These are phyloP conservation scores for Monosporascus sp. DNA, from an alignment of 2,329 filamentous ascomycete genomes.

Conservation along the genomic window DNA sequence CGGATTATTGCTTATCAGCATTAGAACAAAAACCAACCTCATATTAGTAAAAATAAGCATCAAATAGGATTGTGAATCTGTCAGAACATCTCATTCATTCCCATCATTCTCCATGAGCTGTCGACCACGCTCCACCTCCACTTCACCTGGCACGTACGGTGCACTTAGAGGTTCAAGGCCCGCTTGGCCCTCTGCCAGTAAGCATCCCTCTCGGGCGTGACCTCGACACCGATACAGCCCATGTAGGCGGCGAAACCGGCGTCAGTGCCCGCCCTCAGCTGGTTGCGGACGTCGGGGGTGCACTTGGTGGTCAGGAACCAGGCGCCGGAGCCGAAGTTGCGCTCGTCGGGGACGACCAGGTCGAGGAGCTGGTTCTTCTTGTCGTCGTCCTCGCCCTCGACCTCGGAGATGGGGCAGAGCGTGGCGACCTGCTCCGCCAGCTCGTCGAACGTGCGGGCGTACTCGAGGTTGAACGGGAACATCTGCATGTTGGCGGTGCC, in stretches of 20 bases:
- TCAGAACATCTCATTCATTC: too few relatives aligned
- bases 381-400: slow-evolving; percentile 14
- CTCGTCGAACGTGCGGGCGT: slow-evolving; percentile 39
- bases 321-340: slow-evolving; percentile 49
- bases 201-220: slow-evolving; percentile 6
- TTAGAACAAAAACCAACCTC: too few relatives aligned
- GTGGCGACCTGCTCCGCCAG: slow-evolving; percentile 29
- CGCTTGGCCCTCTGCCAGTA: not conserved
- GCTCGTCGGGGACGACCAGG: slow-evolving; percentile 42
- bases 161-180: not conserved
- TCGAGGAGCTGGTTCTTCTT: slow-evolving; percentile 37
- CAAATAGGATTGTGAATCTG: too few relatives aligned
- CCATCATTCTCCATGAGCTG: too few relatives aligned
- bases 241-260: slow-evolving; percentile 42
- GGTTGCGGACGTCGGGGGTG: slow-evolving; percentile 22
- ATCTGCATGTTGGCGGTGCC: slow-evolving; percentile 60
- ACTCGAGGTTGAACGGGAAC: slow-evolving; percentile 39
- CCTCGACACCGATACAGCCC: slow-evolving; percentile 38
- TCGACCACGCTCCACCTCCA: too few relatives aligned
- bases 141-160: not conserved
- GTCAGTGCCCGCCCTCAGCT: slow-evolving; percentile 34
- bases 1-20: too few relatives aligned
- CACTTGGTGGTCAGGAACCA: slow-evolving; percentile 50
- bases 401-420: slow-evolving; percentile 18
- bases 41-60: too few relatives aligned